Conservation (phyloP, 352 stramenopile genomes). For the Phytophthora hibernalis region DNA sequence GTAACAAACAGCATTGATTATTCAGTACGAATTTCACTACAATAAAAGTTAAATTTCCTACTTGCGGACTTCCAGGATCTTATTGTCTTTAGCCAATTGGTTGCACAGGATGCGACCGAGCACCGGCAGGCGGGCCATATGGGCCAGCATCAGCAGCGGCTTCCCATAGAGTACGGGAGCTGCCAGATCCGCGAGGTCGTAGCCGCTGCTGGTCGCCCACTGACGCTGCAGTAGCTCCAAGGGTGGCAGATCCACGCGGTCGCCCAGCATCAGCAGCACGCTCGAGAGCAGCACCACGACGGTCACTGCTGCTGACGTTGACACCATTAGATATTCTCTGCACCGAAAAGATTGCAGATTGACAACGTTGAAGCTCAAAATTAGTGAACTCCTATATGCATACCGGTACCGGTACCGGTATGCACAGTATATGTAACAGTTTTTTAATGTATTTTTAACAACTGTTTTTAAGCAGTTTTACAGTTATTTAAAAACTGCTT, state of each 20-base stretch:
- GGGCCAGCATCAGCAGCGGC: slow-evolving; percentile 58
- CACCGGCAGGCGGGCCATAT: slow-evolving; percentile 51
- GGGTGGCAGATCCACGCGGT: slow-evolving; percentile 49
- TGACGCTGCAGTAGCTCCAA: slow-evolving; percentile 47
- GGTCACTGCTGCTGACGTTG: slow-evolving; percentile 41
- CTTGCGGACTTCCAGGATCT: slow-evolving; percentile 67
- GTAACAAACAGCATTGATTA: slow-evolving; percentile 5
- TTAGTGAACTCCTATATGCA: neutral
- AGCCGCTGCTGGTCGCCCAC: slow-evolving; percentile 39
- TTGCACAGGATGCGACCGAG: slow-evolving; percentile 58
- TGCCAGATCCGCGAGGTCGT: slow-evolving; percentile 61
- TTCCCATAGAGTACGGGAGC: slow-evolving; percentile 56
- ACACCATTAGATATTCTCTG: slow-evolving; percentile 35
- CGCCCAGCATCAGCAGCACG: slow-evolving; percentile 57
- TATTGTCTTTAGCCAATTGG: slow-evolving; percentile 62
- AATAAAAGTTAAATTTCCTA: slow-evolving; percentile 15
- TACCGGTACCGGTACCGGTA: too few species aligned
- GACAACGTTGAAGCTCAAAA: neutral
- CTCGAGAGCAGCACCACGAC: slow-evolving; percentile 53
- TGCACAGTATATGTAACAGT: too few species aligned
- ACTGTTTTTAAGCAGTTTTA: too few species aligned
- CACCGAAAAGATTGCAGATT: slow-evolving; percentile 4
- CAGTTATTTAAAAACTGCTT: too few species aligned
- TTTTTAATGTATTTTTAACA: too few species aligned
- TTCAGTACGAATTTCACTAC: neutral